Conservation (phyloP, 2,329 filamentous ascomycete genomes). For the Exophiala spinifera region DNA sequence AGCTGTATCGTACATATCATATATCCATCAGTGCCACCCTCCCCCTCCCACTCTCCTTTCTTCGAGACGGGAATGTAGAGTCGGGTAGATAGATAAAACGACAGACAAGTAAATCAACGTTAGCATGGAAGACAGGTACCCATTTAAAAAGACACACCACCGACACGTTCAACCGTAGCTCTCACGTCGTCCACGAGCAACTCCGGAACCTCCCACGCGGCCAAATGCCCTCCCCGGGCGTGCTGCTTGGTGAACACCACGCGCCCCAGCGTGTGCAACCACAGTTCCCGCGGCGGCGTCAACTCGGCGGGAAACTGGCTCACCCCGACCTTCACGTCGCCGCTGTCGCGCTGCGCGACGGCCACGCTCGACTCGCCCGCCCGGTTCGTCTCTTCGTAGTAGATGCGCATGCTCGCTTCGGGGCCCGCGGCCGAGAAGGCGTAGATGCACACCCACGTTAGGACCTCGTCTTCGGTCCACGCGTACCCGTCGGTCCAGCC, state of each 20-base stretch:
- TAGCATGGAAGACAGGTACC: too few relatives aligned
- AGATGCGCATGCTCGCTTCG: constrained; percentile 65
- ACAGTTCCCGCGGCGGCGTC: constrained; percentile 47
- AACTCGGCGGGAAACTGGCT: constrained; percentile 53
- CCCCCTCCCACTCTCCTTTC: too few relatives aligned
- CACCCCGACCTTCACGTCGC: constrained; percentile 52
- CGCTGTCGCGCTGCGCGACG: constrained; percentile 31
- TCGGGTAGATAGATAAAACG: too few relatives aligned
- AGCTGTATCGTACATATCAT: too few relatives aligned
- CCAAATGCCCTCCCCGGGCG: constrained; percentile 52
- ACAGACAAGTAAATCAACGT: too few relatives aligned
- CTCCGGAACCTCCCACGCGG: constrained; percentile 51
- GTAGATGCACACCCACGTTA: constrained; percentile 73
- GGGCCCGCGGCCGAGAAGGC: constrained; percentile 68
- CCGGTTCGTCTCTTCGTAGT: constrained; percentile 62
- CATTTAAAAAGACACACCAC: too few relatives aligned
- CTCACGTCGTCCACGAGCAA: constrained; percentile 45
- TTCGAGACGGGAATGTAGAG: too few relatives aligned
- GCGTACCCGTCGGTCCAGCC: constrained; percentile 71
- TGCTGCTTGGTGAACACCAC: constrained; percentile 48
- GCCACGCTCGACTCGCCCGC: constrained; percentile 13
- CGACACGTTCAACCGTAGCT: constrained; percentile 50
- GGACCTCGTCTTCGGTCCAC: constrained; percentile 73
- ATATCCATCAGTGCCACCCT: too few relatives aligned
- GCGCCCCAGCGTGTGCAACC: constrained; percentile 50